Conservation (phyloP, 139 green algal species). For the Ettlia oleoabundans region DNA sequence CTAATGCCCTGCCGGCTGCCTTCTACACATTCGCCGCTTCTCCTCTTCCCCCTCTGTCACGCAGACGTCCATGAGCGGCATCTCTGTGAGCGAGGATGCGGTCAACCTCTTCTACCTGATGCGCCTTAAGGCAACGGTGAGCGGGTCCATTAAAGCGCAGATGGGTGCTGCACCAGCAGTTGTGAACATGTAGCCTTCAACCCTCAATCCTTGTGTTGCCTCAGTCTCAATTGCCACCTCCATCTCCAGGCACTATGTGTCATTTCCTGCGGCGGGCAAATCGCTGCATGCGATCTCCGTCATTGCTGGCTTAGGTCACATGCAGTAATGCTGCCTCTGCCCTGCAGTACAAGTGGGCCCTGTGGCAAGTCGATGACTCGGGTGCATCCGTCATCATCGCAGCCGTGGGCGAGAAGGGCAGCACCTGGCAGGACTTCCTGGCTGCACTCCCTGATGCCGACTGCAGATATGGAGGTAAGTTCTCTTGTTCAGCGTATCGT, state of each 20-base stretch:
- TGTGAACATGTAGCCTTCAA: no score
- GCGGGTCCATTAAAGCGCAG: neutral
- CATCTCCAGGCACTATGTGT: no score
- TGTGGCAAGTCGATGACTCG: constrained; percentile 80
- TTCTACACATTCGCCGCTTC: no score
- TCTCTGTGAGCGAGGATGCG: constrained; percentile 75
- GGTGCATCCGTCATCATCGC: constrained; percentile 77
- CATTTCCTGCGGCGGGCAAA: no score
- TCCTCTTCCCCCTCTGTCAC: no score
- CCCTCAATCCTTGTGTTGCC: no score
- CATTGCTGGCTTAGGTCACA: no score
- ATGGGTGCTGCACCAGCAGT: no score
- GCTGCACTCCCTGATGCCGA: constrained; percentile 65
- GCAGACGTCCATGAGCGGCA: constrained; percentile 90
- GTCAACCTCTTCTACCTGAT: constrained; percentile 90
- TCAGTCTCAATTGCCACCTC: no score
- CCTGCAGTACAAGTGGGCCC: constrained; percentile 78
- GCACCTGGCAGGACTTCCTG: constrained; percentile 78
- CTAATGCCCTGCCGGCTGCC: neutral
- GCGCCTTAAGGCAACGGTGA: constrained; percentile 74
- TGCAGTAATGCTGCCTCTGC: neutral
- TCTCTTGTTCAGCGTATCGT: no score
- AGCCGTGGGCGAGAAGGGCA: constrained; percentile 63
- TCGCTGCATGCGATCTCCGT: no score
- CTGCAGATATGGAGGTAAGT: constrained; percentile 83